Conservation (phyloP, 2,329 filamentous ascomycete genomes). For the Samsoniella hepiali region DNA sequence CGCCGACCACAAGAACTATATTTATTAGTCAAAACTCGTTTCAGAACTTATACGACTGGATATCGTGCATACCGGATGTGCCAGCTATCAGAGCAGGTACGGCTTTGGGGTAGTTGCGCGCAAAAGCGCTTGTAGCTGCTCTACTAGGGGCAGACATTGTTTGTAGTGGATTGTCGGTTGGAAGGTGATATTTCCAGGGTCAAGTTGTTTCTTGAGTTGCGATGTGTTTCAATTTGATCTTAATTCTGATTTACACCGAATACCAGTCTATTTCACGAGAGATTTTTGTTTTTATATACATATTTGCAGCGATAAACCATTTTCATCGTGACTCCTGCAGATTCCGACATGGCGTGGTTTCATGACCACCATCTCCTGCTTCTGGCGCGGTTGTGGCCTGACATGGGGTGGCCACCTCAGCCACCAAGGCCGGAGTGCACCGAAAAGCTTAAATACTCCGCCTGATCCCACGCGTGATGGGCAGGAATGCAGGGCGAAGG, state of each 20-base stretch:
- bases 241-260: background rate
- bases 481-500: background rate
- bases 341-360: conserved; percentile 19
- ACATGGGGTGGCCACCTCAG: background rate
- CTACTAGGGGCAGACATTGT: conserved; percentile 11
- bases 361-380: conserved; percentile 7
- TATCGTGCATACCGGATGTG: conserved; percentile 14
- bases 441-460: conserved; percentile 12
- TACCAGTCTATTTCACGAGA: background rate
- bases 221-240: background rate
- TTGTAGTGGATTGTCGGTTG: background rate
- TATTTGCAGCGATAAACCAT: background rate
- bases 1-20: conserved; percentile 25
- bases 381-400: conserved; percentile 15
- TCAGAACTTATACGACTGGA: background rate
- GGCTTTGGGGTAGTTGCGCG: conserved; percentile 8
- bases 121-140: conserved; percentile 13
- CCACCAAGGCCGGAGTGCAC: background rate
- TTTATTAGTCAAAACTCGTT: background rate
- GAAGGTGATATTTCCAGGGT: background rate
- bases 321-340: conserved; percentile 6
- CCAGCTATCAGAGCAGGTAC: conserved; percentile 12
- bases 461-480: background rate
- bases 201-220: background rate
- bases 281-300: background rate